Evolutionary conservation across 129 eudicot species (phyloP), one percentile per base, ranked within the genome.

Genomic region (Flaveria linearis): DNA sequence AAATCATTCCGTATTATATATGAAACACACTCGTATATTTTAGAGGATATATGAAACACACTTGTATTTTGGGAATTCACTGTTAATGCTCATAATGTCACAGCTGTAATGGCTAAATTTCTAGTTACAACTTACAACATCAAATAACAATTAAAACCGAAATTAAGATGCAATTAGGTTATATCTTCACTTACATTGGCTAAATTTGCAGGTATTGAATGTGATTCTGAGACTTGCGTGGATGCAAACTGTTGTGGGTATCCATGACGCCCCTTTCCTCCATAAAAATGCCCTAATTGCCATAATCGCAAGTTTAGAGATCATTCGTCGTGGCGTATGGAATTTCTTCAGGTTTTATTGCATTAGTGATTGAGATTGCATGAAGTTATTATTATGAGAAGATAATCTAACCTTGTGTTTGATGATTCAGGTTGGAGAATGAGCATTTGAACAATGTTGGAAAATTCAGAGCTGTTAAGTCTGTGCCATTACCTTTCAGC

Each of bases 401-500:
- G 18, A 14, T 26, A 28, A 28, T 62, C 17, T 62, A 13, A 45
- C 68, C 1, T 68, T 58, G 30, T 45, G 3, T 14, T 62, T 30
- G 12, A 52, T 6, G 60, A 28, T 56, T 47, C 78, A 87, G 87
- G 76, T 57, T 88, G 76, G 89, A 88, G 78, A 88, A 88, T 63
- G 69, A 63, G 43, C 69, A 63, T 30, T 63, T 63, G 69, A 63
- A 30, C 45, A 83, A 88, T 46, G 93, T 83, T 5, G 90, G 90
- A 15, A 85, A 85, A 62, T 88, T 77, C 64, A 72, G 86, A 46
- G 92, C 92, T 0, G 87, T 83, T 52, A 85, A 85, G 26, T 74
- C 88, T 0, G 88, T 88, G 47, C 90, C 88, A 4, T 74, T 88
- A 46, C 93, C 93, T 2, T 88, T 85, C 74, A 79, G 82, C 82